Evolutionary conservation across 2,329 filamentous ascomycete genomes (phyloP).

Genomic region (Dothideomycetes sp.): DNA sequence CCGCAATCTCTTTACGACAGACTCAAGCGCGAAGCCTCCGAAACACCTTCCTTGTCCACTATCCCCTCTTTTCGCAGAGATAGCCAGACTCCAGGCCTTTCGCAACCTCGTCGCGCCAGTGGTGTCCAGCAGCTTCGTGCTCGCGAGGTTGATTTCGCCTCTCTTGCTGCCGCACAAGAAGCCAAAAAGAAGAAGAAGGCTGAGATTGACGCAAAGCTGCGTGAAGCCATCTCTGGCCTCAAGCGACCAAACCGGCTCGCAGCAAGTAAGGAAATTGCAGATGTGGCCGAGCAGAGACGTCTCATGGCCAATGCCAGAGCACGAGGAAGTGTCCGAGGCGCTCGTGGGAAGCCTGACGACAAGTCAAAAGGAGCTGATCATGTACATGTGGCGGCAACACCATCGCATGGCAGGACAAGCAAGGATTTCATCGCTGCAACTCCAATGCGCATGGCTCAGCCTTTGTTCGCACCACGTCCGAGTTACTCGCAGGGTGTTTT

Average conservation of each 20-base stretch:
- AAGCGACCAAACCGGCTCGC: conserved; percentile 66
- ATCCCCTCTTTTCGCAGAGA: conserved; percentile 21
- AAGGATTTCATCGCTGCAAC: conserved; percentile 31
- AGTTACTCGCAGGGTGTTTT: conserved; percentile 11
- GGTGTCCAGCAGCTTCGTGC: conserved; percentile 19
- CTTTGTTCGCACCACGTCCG: conserved; percentile 12
- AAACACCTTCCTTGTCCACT: conserved; percentile 41
- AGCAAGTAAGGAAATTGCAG: conserved; percentile 55
- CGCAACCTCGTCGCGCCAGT: conserved; percentile 29
- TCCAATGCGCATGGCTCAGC: conserved; percentile 21
- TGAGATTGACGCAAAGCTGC: conserved; percentile 56
- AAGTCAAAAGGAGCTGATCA: too few species aligned
- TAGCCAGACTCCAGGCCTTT: conserved; percentile 12
- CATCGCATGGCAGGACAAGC: too few species aligned
- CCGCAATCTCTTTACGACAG: conserved; percentile 40
- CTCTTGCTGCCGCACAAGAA: conserved; percentile 42
- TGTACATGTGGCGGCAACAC: conserved; percentile 15
- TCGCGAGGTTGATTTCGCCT: conserved; percentile 44
- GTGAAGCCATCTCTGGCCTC: conserved; percentile 61
- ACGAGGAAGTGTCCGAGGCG: too few species aligned
- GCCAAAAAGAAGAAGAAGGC: conserved; percentile 54
- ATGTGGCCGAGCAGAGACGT: conserved; percentile 52
- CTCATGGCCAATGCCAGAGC: conserved; percentile 19
- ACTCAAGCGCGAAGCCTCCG: conserved; percentile 59
- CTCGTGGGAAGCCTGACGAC: too few species aligned